A percentile compares a stretch with the other conserved stretches of the same genome.
Evolutionary conservation across 257 asterid species (phyloP).

Genomic region (Coffea eugenioides): DNA sequence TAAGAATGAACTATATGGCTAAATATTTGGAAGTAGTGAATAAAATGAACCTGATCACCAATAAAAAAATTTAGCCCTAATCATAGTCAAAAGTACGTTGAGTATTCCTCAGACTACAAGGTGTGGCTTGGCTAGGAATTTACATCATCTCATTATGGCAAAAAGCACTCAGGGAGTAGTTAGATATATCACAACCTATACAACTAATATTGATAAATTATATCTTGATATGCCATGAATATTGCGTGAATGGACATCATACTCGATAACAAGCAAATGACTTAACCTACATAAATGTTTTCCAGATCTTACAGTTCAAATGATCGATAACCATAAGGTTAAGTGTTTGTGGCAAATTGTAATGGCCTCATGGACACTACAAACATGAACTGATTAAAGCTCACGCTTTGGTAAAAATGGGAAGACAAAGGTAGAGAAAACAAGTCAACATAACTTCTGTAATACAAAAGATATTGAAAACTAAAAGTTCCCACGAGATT

Average conservation of each 20-base stretch:
- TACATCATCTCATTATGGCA: no score
- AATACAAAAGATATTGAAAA: not conserved
- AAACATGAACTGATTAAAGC: not conserved
- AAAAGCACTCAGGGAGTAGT: not conserved
- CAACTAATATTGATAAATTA: not conserved
- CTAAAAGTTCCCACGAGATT: constrained; percentile 17
- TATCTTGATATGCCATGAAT: not conserved
- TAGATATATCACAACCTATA: not conserved
- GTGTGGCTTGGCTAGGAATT: no score
- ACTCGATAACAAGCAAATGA: not conserved
- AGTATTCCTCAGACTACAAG: not conserved
- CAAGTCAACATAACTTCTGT: no score
- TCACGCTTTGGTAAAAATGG: not conserved
- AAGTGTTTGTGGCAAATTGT: not conserved
- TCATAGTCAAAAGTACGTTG: not conserved
- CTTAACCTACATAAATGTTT: not conserved
- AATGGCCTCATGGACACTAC: not conserved
- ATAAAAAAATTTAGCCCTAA: no score
- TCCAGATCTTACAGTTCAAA: not conserved
- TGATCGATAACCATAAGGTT: not conserved
- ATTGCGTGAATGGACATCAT: not conserved
- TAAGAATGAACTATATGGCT: no score
- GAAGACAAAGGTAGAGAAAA: not conserved
- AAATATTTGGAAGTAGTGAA: no score
- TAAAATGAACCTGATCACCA: no score